Evolutionary conservation across 768 basidiomycete species (phyloP).

Genomic region (Pleurotus eryngii): DNA sequence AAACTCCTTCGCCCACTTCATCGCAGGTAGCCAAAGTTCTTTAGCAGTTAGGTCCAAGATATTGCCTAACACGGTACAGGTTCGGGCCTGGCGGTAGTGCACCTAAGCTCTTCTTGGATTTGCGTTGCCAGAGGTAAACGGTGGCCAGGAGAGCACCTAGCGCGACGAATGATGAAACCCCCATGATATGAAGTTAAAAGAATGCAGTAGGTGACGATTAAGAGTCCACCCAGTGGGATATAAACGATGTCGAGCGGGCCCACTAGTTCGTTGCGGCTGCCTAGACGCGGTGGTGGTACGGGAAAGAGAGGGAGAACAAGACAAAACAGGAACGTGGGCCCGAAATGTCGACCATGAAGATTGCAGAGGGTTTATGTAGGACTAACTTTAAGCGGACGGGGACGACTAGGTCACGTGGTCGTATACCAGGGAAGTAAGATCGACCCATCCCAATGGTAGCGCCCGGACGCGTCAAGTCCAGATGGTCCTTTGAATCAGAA

Average conservation of each 20-base stretch:
- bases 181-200: constrained; percentile 11
- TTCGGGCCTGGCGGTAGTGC: constrained; percentile 62
- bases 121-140: constrained; percentile 39
- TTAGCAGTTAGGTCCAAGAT: constrained; percentile 54
- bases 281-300: neutral
- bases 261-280: neutral
- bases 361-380: neutral
- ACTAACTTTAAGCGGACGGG: neutral
- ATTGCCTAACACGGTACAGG: constrained; percentile 68
- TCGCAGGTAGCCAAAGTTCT: constrained; percentile 63
- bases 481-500: no score
- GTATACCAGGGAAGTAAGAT: constrained; percentile 2
- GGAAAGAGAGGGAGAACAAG: neutral
- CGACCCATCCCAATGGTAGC: neutral
- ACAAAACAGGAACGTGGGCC: neutral
- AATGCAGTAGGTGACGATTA: neutral
- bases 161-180: constrained; percentile 26
- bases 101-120: constrained; percentile 35
- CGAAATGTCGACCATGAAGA: neutral
- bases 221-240: neutral
- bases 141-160: constrained; percentile 35
- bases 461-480: neutral
- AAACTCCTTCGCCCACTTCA: constrained; percentile 59
- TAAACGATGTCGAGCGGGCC: neutral
- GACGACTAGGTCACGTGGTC: neutral